A percentile compares a stretch with the other conserved stretches of the same genome.
phyloP scores from a whole-genome alignment of 2,329 filamentous ascomycete species.

The Pseudogymnoascus sp. region DNA sequence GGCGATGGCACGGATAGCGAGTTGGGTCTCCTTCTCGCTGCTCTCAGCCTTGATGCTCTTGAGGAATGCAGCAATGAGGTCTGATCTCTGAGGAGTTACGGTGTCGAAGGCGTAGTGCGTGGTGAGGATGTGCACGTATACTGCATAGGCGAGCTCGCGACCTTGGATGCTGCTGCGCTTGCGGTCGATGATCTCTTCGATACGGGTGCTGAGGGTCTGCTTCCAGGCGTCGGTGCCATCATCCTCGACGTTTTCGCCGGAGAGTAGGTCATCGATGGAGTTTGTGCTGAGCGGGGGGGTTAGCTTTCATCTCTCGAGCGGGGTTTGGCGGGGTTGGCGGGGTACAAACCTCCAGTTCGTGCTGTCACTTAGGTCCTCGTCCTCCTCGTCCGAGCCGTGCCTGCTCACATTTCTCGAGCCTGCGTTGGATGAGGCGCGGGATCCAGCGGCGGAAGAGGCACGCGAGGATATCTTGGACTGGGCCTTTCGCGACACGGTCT shows the following conservation, averaged over 20 bases:
- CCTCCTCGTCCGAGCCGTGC: slow-evolving; percentile 48
- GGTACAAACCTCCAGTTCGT: slow-evolving; percentile 44
- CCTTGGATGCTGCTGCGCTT: slow-evolving; percentile 61
- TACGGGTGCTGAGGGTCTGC: slow-evolving; percentile 48
- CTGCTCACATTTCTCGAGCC: slow-evolving; percentile 42
- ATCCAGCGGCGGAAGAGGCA: slow-evolving; percentile 41
- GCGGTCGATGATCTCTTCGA: slow-evolving; percentile 59
- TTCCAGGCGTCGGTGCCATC: slow-evolving; percentile 48
- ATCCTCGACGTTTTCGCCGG: slow-evolving; percentile 38
- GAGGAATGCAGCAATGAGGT: slow-evolving; percentile 52
- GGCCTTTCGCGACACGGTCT: slow-evolving; percentile 52
- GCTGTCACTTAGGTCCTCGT: slow-evolving; percentile 43
- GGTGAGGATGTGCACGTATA: slow-evolving; percentile 53
- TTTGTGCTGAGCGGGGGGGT: slow-evolving; percentile 30
- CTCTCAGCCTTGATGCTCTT: slow-evolving; percentile 57
- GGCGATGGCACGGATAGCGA: slow-evolving; percentile 50
- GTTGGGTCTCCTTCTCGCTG: slow-evolving; percentile 54
- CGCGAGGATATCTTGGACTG: slow-evolving; percentile 41
- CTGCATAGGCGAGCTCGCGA: slow-evolving; percentile 51
- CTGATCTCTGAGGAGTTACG: slow-evolving; percentile 44
- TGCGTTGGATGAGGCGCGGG: slow-evolving; percentile 40
- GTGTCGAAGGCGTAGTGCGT: slow-evolving; percentile 55
- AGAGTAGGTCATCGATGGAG: slow-evolving; percentile 45
- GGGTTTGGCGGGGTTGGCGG: not conserved
- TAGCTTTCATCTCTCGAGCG: not conserved